These are phyloP conservation scores for Bathelium albidoporum DNA, from an alignment of 495 filamentous ascomycete species.

Conservation along the genomic window DNA sequence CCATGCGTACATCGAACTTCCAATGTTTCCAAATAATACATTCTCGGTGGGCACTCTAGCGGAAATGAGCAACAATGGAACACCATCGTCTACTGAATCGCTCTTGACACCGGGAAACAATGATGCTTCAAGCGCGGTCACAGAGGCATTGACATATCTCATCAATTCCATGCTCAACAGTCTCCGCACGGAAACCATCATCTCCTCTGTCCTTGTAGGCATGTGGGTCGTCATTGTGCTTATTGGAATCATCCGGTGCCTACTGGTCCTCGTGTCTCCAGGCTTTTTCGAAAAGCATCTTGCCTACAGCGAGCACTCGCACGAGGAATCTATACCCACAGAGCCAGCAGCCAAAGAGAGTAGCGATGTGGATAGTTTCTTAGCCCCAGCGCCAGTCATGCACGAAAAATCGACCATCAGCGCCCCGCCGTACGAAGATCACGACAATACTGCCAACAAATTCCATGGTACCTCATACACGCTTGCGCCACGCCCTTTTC, in stretches of 20 bases:
- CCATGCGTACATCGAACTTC: constrained; percentile 73
- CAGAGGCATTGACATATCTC: constrained; percentile 57
- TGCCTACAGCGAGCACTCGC: not conserved
- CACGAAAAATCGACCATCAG: constrained; percentile 17
- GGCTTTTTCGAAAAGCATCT: not conserved
- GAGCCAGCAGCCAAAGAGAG: not conserved
- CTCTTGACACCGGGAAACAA: constrained; percentile 66
- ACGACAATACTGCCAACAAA: constrained; percentile 16
- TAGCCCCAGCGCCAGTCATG: constrained; percentile 5
- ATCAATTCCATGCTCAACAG: constrained; percentile 49
- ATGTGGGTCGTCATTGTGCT: constrained; percentile 70
- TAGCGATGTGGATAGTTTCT: not conserved
- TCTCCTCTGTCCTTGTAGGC: constrained; percentile 57
- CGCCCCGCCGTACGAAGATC: not conserved
- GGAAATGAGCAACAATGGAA: constrained; percentile 45
- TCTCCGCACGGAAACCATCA: constrained; percentile 65
- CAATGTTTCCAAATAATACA: constrained; percentile 62
- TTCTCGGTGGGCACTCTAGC: constrained; percentile 71
- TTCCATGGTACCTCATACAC: constrained; percentile 25
- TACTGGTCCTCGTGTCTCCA: not conserved
- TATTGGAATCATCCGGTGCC: constrained; percentile 45
- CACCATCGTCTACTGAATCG: constrained; percentile 42
- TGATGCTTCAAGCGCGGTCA: constrained; percentile 68
- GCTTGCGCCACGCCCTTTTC: constrained; percentile 25
- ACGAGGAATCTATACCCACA: not conserved